Evolutionary conservation across 139 green algal genomes (phyloP), one percentile per base, ranked within the genome.

Genomic region (Pseudopediastrum boryanum): DNA sequence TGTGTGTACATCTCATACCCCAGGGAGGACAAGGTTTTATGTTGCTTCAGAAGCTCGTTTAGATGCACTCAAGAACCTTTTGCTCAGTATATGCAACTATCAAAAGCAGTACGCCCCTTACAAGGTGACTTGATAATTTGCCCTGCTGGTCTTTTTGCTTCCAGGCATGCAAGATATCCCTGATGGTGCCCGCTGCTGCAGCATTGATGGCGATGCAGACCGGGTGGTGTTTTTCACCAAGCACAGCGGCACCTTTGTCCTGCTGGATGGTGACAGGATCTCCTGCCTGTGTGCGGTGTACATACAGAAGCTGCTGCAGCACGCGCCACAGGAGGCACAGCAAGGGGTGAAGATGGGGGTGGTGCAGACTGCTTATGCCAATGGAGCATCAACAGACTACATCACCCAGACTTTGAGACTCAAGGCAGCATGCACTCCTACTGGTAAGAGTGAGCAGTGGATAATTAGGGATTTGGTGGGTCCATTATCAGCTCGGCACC

Each of bases 291-390:
- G 86, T 8, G 95, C 94, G 10, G 50, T 89, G 36, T 86, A 92
- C 50, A 41, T 96, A 16, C 72, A 81, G 3, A 81, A 90, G 25
- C 64, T 97, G 25, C 76, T 96, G 29, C 36, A 29, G 0, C 36
- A 72, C 31, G 83, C 95, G 63, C 92, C 93, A 29, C 16, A 43
- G 33, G 58, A 44, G 6, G 63, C 73, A 64, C 38, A 59, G 69
- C 54, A 56, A 43, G 33, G 71, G 39, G 38, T 78, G 51, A 75
- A 88, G 59, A 82, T 98, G 31, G 96, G 96, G 59, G 90, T 98
- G 27, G 94, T 99, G 38, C 97, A 99, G 85, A 99, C 97, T 12
- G 97, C 96, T 2, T 99, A 99, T 73, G 95, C 96, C 29, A 99
- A 99, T 82, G 95, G 95, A 0, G 90, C 87, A 0, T 94, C 93